Evolutionary conservation across 306 rosid genomes (phyloP).

Genomic region (Macrotyloma uniflorum): DNA sequence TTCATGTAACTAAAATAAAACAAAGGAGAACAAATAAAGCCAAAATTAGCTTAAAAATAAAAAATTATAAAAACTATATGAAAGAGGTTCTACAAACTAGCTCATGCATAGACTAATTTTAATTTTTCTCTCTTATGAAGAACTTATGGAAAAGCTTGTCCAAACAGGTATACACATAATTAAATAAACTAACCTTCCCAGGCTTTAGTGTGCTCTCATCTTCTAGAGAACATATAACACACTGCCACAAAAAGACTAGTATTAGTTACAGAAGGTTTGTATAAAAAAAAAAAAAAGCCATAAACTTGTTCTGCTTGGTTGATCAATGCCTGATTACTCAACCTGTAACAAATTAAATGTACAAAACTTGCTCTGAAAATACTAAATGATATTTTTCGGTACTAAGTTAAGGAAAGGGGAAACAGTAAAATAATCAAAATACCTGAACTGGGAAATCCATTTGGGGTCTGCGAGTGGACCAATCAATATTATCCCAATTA

Average conservation of each 20-base stretch:
- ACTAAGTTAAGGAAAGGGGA: not conserved
- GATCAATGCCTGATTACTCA: not conserved
- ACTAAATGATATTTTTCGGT: conserved; percentile 6
- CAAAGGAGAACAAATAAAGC: no score
- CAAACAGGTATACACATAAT: not conserved
- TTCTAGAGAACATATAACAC: conserved; percentile 89
- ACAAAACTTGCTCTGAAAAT: not conserved
- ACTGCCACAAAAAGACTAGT: conserved; percentile 56
- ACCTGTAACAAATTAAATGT: conserved; percentile 12
- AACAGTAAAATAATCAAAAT: conserved; percentile 19
- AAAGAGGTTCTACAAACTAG: no score
- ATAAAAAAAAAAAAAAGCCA: not conserved
- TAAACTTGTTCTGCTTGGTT: not conserved
- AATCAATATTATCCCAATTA: conserved; percentile 88
- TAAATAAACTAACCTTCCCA: conserved; percentile 76
- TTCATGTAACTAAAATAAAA: conserved; percentile 11
- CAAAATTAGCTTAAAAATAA: no score
- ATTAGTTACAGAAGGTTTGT: not conserved
- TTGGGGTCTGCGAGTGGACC: conserved; percentile 89
- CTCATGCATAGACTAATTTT: no score
- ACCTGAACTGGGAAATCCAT: conserved; percentile 99
- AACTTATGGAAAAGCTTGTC: no score
- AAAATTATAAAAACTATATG: no score
- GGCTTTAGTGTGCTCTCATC: conserved; percentile 76
- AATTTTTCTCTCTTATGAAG: no score